Evolutionary conservation across 2,329 filamentous ascomycete genomes (phyloP), one percentile per base, ranked within the genome.

Genomic region (Stachybotrys echinatus): DNA sequence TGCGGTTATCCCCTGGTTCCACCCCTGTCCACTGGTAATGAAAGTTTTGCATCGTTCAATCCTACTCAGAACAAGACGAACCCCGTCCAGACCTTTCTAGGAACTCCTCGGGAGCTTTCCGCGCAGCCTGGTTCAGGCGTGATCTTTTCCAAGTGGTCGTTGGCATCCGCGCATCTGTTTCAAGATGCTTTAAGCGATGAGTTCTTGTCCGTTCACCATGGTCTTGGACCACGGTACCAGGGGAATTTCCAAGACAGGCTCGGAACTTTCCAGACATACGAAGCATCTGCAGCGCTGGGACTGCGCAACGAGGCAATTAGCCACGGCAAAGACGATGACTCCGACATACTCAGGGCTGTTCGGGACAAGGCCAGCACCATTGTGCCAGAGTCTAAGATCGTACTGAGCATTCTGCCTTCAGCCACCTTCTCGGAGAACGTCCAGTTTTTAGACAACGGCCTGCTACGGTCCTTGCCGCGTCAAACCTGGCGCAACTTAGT

Each of bases 201-300:
- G 66, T 81, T 95, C 52, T 77, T 99, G 49, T 87, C 92, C 12
- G 94, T 99, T 1, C 89, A 96, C 61, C 89, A 87, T 64, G 88
- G 92, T 46, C 83, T 99, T 18, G 92, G 94, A 0, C 88, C 91
- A 21, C 84, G 90, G 45, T 99, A 99, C 59, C 86, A 90, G 62
- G 94, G 94, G 17, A 99, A 99, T 64, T 96, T 95, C 59, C 94
- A 99, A 68, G 94, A 99, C 63, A 94, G 90, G 58, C 78, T 99
- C 14, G 94, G 95, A 5, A 92, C 91, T 2, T 95, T 99, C 61
- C 91, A 97, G 63, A 99, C 95, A 0, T 99, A 99, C 64, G 84
- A 88, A 60, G 92, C 94, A 6, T 97, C 94, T 1, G 92, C 94
- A 7, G 85, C 89, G 48, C 74, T 99, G 38, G 94, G 95, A 52